Conservation (phyloP, 2,329 filamentous ascomycete genomes). For the Trichoderma endophyticum region DNA sequence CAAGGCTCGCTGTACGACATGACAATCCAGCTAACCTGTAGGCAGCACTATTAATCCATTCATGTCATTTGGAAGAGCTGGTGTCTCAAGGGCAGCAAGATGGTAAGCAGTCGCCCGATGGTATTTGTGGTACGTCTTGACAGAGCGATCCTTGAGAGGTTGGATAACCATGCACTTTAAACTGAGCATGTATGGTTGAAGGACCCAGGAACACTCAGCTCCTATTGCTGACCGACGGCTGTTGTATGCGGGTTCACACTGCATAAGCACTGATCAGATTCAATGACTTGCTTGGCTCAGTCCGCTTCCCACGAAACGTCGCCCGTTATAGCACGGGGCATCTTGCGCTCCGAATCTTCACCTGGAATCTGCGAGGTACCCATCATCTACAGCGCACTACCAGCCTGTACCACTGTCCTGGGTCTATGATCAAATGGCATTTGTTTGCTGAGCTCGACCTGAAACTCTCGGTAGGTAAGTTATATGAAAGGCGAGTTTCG, state of each 20-base stretch:
- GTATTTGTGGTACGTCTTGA: not conserved
- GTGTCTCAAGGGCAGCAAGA: not conserved
- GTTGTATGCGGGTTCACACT: not conserved
- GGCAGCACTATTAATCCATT: not conserved
- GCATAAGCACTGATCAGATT: not conserved
- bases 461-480: not conserved
- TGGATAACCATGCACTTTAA: not conserved
- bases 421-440: not conserved
- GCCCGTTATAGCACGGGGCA: not conserved
- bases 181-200: not conserved
- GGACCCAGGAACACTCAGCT: not conserved
- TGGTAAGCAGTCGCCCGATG: not conserved
- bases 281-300: not conserved
- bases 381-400: not conserved
- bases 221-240: not conserved
- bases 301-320: not conserved
- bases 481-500: not conserved
- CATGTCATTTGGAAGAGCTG: not conserved
- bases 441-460: not conserved
- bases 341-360: not conserved
- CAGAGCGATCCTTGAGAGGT: not conserved
- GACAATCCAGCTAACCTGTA: not conserved
- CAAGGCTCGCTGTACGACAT: not conserved
- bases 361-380: not conserved
- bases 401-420: not conserved